phyloP scores from a whole-genome alignment of 345 rosid species.

The Salix purpurea region DNA sequence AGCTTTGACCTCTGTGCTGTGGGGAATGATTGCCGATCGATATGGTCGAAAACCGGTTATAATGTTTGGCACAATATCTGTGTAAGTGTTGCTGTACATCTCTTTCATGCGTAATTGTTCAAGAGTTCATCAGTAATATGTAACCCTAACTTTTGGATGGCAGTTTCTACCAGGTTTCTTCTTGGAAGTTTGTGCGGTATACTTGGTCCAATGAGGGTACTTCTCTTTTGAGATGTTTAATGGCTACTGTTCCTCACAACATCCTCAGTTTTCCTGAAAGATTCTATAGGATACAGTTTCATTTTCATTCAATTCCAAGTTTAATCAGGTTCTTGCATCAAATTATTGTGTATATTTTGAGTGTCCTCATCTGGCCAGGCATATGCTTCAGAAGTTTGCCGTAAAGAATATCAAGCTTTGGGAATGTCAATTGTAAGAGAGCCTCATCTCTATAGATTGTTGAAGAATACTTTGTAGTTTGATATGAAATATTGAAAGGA shows the following conservation, averaged over 20 bases:
- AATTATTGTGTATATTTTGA: neutral
- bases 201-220: slow-evolving; percentile 65
- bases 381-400: slow-evolving; percentile 73
- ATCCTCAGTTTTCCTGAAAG: neutral
- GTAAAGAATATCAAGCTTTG: slow-evolving; percentile 58
- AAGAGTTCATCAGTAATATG: neutral
- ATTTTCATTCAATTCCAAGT: neutral
- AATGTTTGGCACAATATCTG: slow-evolving; percentile 42
- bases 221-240: neutral
- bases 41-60: slow-evolving; percentile 78
- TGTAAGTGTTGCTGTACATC: slow-evolving; percentile 36
- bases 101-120: neutral
- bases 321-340: neutral
- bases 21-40: slow-evolving; percentile 80
- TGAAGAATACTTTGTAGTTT: neutral
- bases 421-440: slow-evolving; percentile 71
- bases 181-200: slow-evolving; percentile 58
- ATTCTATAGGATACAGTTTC: neutral
- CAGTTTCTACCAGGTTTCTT: slow-evolving; percentile 53
- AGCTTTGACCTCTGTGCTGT: slow-evolving; percentile 63
- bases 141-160: slow-evolving; percentile 79
- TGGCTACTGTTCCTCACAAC: neutral
- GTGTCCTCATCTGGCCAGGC: slow-evolving; percentile 39
- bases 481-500: neutral
- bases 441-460: neutral